These are phyloP conservation scores for Trifolium fragiferum DNA, from an alignment of 306 rosid genomes.

Conservation along the genomic window DNA sequence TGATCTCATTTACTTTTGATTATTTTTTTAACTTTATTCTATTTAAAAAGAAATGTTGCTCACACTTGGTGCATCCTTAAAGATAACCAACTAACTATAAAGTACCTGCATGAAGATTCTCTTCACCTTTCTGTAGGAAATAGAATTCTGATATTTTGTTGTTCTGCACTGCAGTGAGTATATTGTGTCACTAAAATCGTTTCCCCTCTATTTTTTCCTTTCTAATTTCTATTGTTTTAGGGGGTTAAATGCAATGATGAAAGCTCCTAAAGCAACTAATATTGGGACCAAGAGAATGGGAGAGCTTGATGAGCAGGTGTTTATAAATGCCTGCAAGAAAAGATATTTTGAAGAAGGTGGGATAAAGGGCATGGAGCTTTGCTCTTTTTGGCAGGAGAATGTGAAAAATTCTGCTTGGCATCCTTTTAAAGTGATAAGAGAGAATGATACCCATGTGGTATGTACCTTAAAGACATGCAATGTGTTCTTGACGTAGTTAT, in stretches of 20 bases:
- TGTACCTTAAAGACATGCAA: slow-evolving; percentile 25
- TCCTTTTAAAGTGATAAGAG: slow-evolving; percentile 67
- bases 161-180: background rate
- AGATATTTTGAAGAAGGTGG: slow-evolving; percentile 61
- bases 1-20: slow-evolving; percentile 28
- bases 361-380: slow-evolving; percentile 65
- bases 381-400: slow-evolving; percentile 91
- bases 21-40: background rate
- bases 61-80: slow-evolving; percentile 12
- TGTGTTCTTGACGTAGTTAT: slow-evolving; percentile 2
- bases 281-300: slow-evolving; percentile 95
- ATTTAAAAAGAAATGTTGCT: background rate
- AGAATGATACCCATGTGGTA: slow-evolving; percentile 58
- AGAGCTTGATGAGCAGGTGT: slow-evolving; percentile 76
- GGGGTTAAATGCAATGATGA: slow-evolving; percentile 63
- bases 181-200: slow-evolving; percentile 27
- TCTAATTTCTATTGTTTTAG: slow-evolving; percentile 47
- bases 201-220: background rate
- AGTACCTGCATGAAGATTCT: slow-evolving; percentile 26
- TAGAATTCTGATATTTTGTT: slow-evolving; percentile 18
- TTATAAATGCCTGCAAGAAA: slow-evolving; percentile 65
- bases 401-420: slow-evolving; percentile 76
- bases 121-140: slow-evolving; percentile 26
- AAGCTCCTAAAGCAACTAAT: slow-evolving; percentile 38
- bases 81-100: slow-evolving; percentile 2